Evolutionary conservation across 306 rosid genomes (phyloP).

Genomic region (Pachyrhizus erosus): DNA sequence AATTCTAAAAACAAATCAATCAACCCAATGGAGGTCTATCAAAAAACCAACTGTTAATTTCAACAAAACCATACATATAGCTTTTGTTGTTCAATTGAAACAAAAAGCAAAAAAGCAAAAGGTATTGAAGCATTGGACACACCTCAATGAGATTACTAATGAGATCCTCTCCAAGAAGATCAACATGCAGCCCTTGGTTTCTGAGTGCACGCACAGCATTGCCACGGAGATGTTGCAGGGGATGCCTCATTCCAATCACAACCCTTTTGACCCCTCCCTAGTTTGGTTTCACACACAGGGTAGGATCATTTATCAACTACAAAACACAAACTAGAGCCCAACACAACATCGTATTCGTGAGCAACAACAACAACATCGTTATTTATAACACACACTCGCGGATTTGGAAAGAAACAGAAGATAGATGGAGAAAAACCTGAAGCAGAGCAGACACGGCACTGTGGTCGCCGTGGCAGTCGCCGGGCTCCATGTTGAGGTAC

Average conservation of each 20-base stretch:
- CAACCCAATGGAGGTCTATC: no score
- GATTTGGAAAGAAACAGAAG: not conserved
- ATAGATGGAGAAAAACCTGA: slow-evolving; percentile 62
- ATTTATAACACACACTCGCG: not conserved
- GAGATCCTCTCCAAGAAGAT: slow-evolving; percentile 90
- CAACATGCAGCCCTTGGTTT: slow-evolving; percentile 78
- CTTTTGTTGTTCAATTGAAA: not conserved
- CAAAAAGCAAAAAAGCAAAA: not conserved
- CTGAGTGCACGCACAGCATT: slow-evolving; percentile 78
- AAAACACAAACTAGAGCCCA: slow-evolving; percentile 36
- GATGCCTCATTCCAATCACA: slow-evolving; percentile 92
- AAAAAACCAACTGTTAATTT: no score
- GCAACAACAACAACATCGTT: slow-evolving; percentile 4
- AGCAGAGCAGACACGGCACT: slow-evolving; percentile 81
- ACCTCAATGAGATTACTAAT: slow-evolving; percentile 74
- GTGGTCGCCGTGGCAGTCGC: slow-evolving; percentile 84
- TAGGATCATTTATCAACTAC: slow-evolving; percentile 48
- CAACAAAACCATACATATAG: no score
- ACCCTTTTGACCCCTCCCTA: slow-evolving; percentile 90
- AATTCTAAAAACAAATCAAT: no score
- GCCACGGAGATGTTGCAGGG: slow-evolving; percentile 86
- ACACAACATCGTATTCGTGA: slow-evolving; percentile 6
- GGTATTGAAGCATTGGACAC: slow-evolving; percentile 10
- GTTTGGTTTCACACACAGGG: slow-evolving; percentile 48
- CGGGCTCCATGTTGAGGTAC: slow-evolving; percentile 89